Percentiles rank a stretch among this genome's conserved stretches.
phyloP scores from a whole-genome alignment of 2,329 filamentous ascomycete species.

The Ascocoryne sarcoides region DNA sequence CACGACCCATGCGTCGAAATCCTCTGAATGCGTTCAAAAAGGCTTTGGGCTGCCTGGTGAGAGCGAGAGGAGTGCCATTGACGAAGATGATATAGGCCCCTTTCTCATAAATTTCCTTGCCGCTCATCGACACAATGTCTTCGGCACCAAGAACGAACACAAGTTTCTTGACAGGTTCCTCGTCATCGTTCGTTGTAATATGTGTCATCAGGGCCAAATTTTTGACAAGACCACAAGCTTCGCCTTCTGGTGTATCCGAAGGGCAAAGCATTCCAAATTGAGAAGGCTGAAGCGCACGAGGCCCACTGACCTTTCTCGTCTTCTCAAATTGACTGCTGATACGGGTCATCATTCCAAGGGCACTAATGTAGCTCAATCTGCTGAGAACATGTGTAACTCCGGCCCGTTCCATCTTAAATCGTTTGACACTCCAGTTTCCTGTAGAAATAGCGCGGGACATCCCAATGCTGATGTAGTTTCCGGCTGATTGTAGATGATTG shows the following conservation, averaged over 20 bases:
- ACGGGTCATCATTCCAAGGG: slow-evolving; percentile 98
- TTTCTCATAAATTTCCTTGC: slow-evolving; percentile 75
- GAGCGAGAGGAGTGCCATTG: slow-evolving; percentile 87
- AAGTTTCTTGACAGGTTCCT: slow-evolving; percentile 78
- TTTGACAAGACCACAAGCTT: slow-evolving; percentile 96
- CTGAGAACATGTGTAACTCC: slow-evolving; percentile 96
- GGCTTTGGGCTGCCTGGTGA: slow-evolving; percentile 76
- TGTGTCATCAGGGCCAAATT: slow-evolving; percentile 98
- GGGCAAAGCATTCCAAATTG: slow-evolving; percentile 98
- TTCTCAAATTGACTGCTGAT: slow-evolving; percentile 99
- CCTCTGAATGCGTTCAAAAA: slow-evolving; percentile 81
- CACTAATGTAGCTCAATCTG: slow-evolving; percentile 90
- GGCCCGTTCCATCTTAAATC: slow-evolving; percentile 97
- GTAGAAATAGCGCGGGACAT: slow-evolving; percentile 96
- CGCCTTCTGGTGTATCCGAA: slow-evolving; percentile 95
- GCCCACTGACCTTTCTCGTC: slow-evolving; percentile 91
- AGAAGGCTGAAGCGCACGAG: slow-evolving; percentile 89
- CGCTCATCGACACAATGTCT: slow-evolving; percentile 70
- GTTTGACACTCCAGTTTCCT: slow-evolving; percentile 95
- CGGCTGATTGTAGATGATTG: slow-evolving; percentile 74
- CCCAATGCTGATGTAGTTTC: slow-evolving; percentile 79
- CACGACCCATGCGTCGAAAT: slow-evolving; percentile 78
- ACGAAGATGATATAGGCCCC: slow-evolving; percentile 87
- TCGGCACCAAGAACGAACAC: slow-evolving; percentile 81
- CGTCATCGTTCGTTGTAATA: slow-evolving; percentile 93